Base-by-base conservation (phyloP, 2,329 filamentous ascomycete species). In the Aplosporella prunicola region DNA sequence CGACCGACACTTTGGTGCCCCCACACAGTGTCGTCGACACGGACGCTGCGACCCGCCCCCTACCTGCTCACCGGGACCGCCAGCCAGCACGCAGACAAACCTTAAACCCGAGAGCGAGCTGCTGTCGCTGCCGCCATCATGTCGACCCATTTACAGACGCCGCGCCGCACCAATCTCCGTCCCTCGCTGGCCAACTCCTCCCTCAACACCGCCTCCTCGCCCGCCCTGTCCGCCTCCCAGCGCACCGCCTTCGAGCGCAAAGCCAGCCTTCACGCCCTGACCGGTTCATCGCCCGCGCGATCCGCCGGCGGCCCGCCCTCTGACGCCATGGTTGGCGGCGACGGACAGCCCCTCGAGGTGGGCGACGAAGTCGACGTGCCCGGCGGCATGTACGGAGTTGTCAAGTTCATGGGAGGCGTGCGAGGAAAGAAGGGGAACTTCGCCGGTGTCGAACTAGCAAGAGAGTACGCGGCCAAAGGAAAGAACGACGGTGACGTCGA, bases 401-500 rank as follows among this genome's bases (percentile, higher is more conserved):
- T 96, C 47, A 89, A 83, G 56, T 98, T 94, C 56, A 69, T 96
- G 44, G 91, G 91, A 29, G 69, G 70, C 25, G 89, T 98, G 26
- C 76, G 79, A 49, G 88, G 88, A 45, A 95, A 94, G 67, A 86
- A 82, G 49, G 91, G 91, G 34, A 74, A 76, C 14, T 98, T 98
- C 67, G 87, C 85, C 20, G 91, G 91, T 30, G 84, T 98, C 23
- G 91, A 98, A 61, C 70, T 98, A 45, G 77, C 80, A 51, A 68
- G 75, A 36, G 83, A 93, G 48, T 93, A 81, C 65, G 83, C 87
- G 22, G 61, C 71, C 35, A 76, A 82, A 55, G 91, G 91, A 22
- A 98, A 98, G 69, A 98, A 98, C 56, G 93, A 76, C 52, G 91
- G 91, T 45, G 88, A 94, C 59, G 91, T 96, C 38, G 89, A 96